phyloP scores from a whole-genome alignment of 805 yeast species.

The Metschnikowia koreensis region DNA sequence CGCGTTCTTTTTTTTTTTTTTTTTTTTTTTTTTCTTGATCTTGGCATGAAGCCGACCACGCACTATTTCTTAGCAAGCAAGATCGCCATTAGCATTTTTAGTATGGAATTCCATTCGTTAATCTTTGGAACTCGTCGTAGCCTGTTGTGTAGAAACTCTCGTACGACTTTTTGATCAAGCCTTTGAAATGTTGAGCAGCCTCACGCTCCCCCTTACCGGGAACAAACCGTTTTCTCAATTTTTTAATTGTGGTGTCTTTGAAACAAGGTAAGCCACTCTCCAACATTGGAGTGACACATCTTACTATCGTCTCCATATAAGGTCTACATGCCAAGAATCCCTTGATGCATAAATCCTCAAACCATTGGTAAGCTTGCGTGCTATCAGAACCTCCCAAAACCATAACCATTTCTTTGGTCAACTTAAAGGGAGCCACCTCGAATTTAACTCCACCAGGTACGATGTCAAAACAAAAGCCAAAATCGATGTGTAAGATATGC shows the following conservation, averaged over 20 bases:
- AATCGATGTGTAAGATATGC: conserved; percentile 92
- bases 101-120: conserved; percentile 97
- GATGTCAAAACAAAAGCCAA: conserved; percentile 97
- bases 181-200: conserved; percentile 75
- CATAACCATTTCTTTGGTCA: conserved; percentile 92
- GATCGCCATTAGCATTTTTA: conserved; percentile 23
- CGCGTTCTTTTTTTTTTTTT: neutral
- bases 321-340: conserved; percentile 89
- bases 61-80: too few species aligned
- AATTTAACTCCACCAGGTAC: conserved; percentile 98
- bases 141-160: conserved; percentile 91
- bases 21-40: too few species aligned
- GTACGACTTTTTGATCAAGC: conserved; percentile 72
- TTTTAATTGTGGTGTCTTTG: conserved; percentile 82
- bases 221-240: conserved; percentile 74
- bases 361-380: conserved; percentile 89
- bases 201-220: conserved; percentile 79
- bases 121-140: conserved; percentile 93
- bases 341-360: conserved; percentile 91
- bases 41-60: neutral
- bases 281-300: conserved; percentile 88
- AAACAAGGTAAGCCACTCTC: conserved; percentile 96
- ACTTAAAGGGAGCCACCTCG: conserved; percentile 96
- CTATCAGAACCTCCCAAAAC: conserved; percentile 89
- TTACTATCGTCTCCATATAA: conserved; percentile 78